Percentiles rank a stretch among this genome's conserved stretches.
phyloP scores from a whole-genome alignment of 305 asterid genomes.

The Fraxinus sp. region DNA sequence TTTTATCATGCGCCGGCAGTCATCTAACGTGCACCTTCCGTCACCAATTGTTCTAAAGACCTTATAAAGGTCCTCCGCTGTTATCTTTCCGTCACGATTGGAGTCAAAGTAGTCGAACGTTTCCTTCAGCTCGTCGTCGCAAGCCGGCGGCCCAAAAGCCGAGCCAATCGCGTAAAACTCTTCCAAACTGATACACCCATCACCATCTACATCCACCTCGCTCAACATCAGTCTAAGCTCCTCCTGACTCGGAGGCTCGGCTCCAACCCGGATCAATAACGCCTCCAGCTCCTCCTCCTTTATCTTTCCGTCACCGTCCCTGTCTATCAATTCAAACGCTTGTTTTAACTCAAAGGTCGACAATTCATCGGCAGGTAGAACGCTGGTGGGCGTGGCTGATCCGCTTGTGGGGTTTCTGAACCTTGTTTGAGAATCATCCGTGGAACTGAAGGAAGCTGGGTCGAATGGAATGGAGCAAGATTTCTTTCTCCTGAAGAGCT shows the following conservation, averaged over 20 bases:
- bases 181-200: conserved; percentile 53
- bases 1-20: conserved; percentile 77
- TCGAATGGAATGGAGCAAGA: conserved; percentile 41
- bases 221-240: conserved; percentile 45
- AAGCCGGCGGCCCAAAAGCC: conserved; percentile 49
- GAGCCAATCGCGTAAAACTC: conserved; percentile 51
- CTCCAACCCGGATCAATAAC: conserved; percentile 43
- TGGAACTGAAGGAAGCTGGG: conserved; percentile 39
- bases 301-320: conserved; percentile 53
- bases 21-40: conserved; percentile 70
- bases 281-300: conserved; percentile 47
- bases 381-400: conserved; percentile 55
- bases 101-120: conserved; percentile 76
- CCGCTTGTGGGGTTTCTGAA: conserved; percentile 30
- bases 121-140: conserved; percentile 48
- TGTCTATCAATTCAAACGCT: conserved; percentile 51
- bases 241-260: conserved; percentile 47
- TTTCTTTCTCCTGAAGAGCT: conserved; percentile 37
- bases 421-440: conserved; percentile 21
- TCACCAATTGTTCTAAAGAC: conserved; percentile 62
- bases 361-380: conserved; percentile 55
- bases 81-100: conserved; percentile 72
- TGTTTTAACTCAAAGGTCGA: conserved; percentile 46
- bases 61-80: conserved; percentile 71
- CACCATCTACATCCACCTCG: conserved; percentile 56